Conservation (phyloP, 2,329 filamentous ascomycete species). For the Exophiala phaeomuriformis region DNA sequence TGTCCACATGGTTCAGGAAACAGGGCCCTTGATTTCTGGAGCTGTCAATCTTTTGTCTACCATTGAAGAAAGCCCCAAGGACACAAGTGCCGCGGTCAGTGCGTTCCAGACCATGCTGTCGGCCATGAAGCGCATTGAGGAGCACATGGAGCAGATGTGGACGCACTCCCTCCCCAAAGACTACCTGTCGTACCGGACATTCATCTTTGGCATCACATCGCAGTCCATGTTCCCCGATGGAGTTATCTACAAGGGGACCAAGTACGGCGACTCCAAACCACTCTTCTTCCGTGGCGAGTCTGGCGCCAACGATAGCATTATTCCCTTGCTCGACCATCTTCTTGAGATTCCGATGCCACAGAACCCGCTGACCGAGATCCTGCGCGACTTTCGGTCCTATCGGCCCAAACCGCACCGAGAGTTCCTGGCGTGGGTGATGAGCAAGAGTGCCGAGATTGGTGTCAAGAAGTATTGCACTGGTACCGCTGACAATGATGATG, state of each 20-base stretch:
- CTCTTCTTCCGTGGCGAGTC: constrained; percentile 84
- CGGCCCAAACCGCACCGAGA: constrained; percentile 80
- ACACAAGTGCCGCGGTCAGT: constrained; percentile 27
- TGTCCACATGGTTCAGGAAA: constrained; percentile 89
- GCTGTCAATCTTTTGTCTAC: constrained; percentile 60
- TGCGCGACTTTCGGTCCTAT: constrained; percentile 82
- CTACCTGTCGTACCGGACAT: constrained; percentile 87
- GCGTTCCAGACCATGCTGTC: constrained; percentile 56
- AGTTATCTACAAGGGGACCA: constrained; percentile 77
- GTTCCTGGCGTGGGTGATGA: constrained; percentile 67
- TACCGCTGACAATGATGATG: constrained; percentile 26
- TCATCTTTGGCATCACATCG: constrained; percentile 91
- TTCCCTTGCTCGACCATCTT: constrained; percentile 82
- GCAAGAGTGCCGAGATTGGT: constrained; percentile 43
- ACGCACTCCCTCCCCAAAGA: constrained; percentile 71
- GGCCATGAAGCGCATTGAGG: constrained; percentile 64
- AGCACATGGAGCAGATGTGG: constrained; percentile 90
- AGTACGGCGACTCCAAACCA: constrained; percentile 54
- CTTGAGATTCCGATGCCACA: constrained; percentile 79
- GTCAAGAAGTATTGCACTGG: constrained; percentile 32
- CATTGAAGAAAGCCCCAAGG: constrained; percentile 32
- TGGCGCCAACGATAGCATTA: constrained; percentile 90
- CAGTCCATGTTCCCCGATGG: constrained; percentile 93
- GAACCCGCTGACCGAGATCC: constrained; percentile 80
- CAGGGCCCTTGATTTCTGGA: constrained; percentile 67